Conservation (phyloP, 257 asterid species). For the Thymus quinquecostatus region DNA sequence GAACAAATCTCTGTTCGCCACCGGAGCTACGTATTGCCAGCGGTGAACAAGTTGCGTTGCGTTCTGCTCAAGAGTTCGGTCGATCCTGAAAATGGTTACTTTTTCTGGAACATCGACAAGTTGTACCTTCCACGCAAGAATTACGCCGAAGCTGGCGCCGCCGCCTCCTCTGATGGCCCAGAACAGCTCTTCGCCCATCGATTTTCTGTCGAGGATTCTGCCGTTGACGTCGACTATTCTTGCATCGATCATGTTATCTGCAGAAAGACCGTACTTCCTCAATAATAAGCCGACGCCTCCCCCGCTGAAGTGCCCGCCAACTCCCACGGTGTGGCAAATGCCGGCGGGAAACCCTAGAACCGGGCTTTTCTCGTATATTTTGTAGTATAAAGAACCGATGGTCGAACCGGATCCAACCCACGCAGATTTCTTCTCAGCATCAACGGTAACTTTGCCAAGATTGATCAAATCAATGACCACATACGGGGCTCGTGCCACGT, state of each 20-base stretch:
- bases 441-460: neutral
- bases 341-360: neutral
- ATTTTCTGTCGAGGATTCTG: neutral
- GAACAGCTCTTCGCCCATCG: neutral
- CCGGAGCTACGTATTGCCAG: neutral
- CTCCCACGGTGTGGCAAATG: neutral
- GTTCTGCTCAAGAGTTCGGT: neutral
- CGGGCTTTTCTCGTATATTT: neutral
- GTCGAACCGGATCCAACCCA: neutral
- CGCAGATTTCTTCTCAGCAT: neutral
- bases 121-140: neutral
- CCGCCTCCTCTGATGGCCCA: conserved; percentile 1
- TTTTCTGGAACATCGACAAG: conserved; percentile 2
- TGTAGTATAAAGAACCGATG: neutral
- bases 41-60: neutral
- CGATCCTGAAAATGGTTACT: neutral
- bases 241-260: neutral
- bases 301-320: neutral
- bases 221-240: neutral
- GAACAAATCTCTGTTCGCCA: neutral
- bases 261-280: neutral
- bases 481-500: neutral
- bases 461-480: neutral
- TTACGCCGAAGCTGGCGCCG: conserved; percentile 1
- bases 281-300: neutral